Evolutionary conservation across 2,329 filamentous ascomycete species (phyloP).

Genomic region (Pseudogymnoascus destructans): DNA sequence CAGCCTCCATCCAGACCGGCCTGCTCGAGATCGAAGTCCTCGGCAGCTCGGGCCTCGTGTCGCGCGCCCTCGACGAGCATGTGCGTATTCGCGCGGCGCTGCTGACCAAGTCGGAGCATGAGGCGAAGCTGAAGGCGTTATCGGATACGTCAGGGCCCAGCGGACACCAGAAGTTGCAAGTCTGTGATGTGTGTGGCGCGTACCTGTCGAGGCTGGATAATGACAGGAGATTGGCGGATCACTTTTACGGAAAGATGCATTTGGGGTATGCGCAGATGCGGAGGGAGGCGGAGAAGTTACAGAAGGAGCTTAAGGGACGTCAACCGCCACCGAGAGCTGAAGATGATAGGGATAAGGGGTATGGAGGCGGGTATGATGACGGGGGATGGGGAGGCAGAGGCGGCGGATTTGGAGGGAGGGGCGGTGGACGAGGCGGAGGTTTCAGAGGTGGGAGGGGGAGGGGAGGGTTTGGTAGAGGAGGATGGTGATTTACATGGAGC

Average conservation of each 20-base stretch:
- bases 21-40: constrained; percentile 77
- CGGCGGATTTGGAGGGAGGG: constrained; percentile 29
- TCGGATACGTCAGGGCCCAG: constrained; percentile 85
- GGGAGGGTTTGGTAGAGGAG: constrained; percentile 16
- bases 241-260: constrained; percentile 99
- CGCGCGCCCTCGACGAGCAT: constrained; percentile 73
- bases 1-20: constrained; percentile 64
- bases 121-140: constrained; percentile 78
- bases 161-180: constrained; percentile 94
- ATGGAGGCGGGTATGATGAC: constrained; percentile 40
- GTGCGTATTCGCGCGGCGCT: constrained; percentile 73
- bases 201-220: constrained; percentile 90
- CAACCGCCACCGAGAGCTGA: constrained; percentile 41
- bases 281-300: constrained; percentile 77
- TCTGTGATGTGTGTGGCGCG: constrained; percentile 95
- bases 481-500: constrained; percentile 12
- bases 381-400: constrained; percentile 27
- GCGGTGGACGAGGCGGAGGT: constrained; percentile 24
- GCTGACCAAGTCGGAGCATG: constrained; percentile 67
- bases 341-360: constrained; percentile 36
- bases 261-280: constrained; percentile 96
- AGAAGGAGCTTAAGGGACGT: constrained; percentile 70
- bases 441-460: constrained; percentile 17
- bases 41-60: constrained; percentile 68
- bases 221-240: constrained; percentile 82